These are phyloP conservation scores for Lachancea dasiensis DNA, from an alignment of 805 yeast genomes.

Conservation along the genomic window DNA sequence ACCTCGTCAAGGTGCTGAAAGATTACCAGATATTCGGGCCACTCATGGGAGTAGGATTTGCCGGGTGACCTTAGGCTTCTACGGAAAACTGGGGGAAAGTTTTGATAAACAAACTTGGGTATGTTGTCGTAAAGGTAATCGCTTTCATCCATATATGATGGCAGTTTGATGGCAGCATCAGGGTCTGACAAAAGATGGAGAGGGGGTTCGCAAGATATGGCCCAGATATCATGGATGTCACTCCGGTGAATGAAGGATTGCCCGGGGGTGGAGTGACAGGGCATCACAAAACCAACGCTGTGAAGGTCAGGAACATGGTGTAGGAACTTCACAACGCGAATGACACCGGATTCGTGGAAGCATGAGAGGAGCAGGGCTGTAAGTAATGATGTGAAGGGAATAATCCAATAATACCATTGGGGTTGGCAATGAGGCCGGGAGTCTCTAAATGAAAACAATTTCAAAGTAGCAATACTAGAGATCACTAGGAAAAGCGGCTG, in stretches of 20 bases:
- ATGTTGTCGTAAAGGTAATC: conserved; percentile 76
- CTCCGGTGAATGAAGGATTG: conserved; percentile 72
- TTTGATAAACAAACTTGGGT: conserved; percentile 42
- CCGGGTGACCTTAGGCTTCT: conserved; percentile 22
- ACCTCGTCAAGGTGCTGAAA: conserved; percentile 56
- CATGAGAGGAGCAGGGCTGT: conserved; percentile 43
- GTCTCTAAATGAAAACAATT: neutral
- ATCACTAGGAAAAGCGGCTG: conserved; percentile 64
- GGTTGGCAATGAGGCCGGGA: neutral
- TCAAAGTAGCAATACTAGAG: neutral
- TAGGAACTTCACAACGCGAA: conserved; percentile 55
- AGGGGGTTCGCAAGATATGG: conserved; percentile 91
- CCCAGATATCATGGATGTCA: conserved; percentile 53
- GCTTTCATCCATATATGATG: conserved; percentile 72
- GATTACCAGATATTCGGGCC: conserved; percentile 73
- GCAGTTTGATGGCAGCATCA: conserved; percentile 31
- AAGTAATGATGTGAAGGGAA: conserved; percentile 19
- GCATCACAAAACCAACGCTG: conserved; percentile 78
- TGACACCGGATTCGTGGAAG: conserved; percentile 83
- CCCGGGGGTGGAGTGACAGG: conserved; percentile 98
- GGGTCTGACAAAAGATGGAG: conserved; percentile 32
- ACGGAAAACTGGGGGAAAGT: conserved; percentile 42
- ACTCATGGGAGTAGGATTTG: conserved; percentile 35
- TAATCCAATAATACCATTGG: conserved; percentile 13
- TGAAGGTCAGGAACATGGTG: conserved; percentile 36